phyloP scores from a whole-genome alignment of 257 asterid genomes.

The Primulina huaijiensis region DNA sequence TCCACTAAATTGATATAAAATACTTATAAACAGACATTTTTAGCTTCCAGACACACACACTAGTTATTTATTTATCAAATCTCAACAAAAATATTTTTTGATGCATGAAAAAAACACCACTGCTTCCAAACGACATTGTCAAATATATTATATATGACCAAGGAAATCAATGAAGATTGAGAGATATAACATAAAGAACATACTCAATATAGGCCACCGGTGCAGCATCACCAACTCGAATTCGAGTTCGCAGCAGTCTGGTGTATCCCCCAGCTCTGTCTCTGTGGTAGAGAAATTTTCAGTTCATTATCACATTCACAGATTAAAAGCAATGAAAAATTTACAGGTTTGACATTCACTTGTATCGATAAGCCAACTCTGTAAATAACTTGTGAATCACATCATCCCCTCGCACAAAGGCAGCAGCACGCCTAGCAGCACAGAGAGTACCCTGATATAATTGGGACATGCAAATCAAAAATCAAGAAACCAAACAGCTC shows the following conservation, averaged over 20 bases:
- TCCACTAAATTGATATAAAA: not conserved
- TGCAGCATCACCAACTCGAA: conserved; percentile 96
- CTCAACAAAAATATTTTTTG: no score
- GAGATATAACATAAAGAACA: conserved; percentile 20
- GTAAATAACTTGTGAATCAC: conserved; percentile 89
- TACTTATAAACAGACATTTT: not conserved
- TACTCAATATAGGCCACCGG: conserved; percentile 92
- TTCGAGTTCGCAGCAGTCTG: conserved; percentile 82
- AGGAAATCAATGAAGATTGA: not conserved
- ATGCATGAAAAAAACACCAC: not conserved
- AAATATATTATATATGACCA: no score
- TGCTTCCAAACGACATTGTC: not conserved
- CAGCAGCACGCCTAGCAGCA: conserved; percentile 89
- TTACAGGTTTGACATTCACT: conserved; percentile 42
- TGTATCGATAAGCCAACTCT: conserved; percentile 91
- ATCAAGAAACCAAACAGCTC: not conserved
- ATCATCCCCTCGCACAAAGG: conserved; percentile 92
- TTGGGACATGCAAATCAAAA: conserved; percentile 11
- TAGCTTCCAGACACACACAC: not conserved
- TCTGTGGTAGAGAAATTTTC: conserved; percentile 28
- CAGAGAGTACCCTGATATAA: conserved; percentile 65
- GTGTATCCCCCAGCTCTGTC: conserved; percentile 94
- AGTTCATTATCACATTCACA: conserved; percentile 17
- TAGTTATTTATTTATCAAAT: not conserved
- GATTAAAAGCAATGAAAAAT: not conserved